Evolutionary conservation across 345 rosid species (phyloP).

Genomic region (Euphorbia pulcherrima): DNA sequence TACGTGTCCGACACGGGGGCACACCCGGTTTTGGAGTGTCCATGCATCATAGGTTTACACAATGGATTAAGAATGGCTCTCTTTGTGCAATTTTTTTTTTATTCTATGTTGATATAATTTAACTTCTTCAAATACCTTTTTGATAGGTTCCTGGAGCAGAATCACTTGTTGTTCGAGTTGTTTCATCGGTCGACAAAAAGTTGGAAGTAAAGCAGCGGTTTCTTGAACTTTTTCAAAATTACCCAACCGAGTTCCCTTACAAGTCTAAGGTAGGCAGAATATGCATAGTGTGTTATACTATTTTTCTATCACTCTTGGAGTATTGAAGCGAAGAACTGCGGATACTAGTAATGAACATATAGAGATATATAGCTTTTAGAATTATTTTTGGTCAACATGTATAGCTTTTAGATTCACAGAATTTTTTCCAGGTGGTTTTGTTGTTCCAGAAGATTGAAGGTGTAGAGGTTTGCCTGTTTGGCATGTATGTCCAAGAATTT

Average conservation of each 20-base stretch:
- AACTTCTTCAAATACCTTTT: constrained; percentile 17
- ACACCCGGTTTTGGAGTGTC: too few species aligned
- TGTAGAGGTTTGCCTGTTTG: constrained; percentile 95
- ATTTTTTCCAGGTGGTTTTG: constrained; percentile 67
- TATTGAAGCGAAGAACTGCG: not conserved
- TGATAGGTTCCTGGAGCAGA: constrained; percentile 90
- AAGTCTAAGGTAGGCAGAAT: constrained; percentile 73
- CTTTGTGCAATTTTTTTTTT: not conserved
- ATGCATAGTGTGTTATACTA: not conserved
- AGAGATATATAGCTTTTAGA: constrained; percentile 3
- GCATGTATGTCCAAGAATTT: constrained; percentile 99
- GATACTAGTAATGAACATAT: not conserved
- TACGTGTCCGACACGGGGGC: too few species aligned
- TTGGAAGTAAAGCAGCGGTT: constrained; percentile 94
- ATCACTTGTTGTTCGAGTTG: constrained; percentile 91
- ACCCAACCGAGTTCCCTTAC: constrained; percentile 83
- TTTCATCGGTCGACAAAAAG: constrained; percentile 98
- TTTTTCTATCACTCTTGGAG: not conserved
- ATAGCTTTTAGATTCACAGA: constrained; percentile 1
- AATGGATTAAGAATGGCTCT: not conserved
- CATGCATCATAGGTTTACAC: too few species aligned
- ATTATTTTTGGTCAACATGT: too few species aligned
- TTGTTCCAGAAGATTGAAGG: constrained; percentile 99
- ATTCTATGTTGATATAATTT: not conserved
- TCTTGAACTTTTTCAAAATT: constrained; percentile 91